phyloP scores from a whole-genome alignment of 2,329 filamentous ascomycete species.

The Alternaria atra region DNA sequence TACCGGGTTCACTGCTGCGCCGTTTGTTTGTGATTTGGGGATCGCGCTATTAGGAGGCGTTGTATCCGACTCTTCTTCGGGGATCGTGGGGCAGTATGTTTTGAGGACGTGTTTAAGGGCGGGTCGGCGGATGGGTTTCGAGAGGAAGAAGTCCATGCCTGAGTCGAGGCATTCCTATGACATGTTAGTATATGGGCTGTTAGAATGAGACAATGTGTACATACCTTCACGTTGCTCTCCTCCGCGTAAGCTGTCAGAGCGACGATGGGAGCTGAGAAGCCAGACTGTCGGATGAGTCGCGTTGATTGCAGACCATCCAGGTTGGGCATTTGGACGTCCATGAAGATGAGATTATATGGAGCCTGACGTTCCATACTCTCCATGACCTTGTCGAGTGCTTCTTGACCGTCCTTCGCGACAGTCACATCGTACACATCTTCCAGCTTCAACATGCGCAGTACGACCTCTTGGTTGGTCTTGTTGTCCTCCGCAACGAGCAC shows the following conservation, averaged over 20 bases:
- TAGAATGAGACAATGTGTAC: slow-evolving; percentile 38
- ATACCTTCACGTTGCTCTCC: slow-evolving; percentile 86
- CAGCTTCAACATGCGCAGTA: slow-evolving; percentile 74
- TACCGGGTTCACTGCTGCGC: slow-evolving; percentile 7
- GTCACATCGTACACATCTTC: slow-evolving; percentile 88
- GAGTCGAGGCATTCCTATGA: slow-evolving; percentile 71
- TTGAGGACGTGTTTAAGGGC: slow-evolving; percentile 86
- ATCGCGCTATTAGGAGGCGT: slow-evolving; percentile 22
- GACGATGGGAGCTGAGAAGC: slow-evolving; percentile 87
- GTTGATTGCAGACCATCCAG: slow-evolving; percentile 90
- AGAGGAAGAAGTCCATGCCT: slow-evolving; percentile 90
- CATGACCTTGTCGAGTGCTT: slow-evolving; percentile 87
- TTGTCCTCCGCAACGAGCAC: slow-evolving; percentile 88
- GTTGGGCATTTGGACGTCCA: slow-evolving; percentile 96
- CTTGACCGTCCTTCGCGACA: slow-evolving; percentile 77
- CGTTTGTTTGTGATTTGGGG: slow-evolving; percentile 16
- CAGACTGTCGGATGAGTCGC: slow-evolving; percentile 82
- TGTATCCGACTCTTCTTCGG: slow-evolving; percentile 65
- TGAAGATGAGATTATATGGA: slow-evolving; percentile 88
- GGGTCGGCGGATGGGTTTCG: slow-evolving; percentile 78
- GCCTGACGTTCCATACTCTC: slow-evolving; percentile 77
- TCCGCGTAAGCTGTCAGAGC: slow-evolving; percentile 90
- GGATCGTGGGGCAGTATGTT: slow-evolving; percentile 81
- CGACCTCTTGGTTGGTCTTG: slow-evolving; percentile 58
- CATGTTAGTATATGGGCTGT: slow-evolving; percentile 16